Evolutionary conservation across 345 rosid genomes (phyloP).

Genomic region (Bretschneidera sinensis): DNA sequence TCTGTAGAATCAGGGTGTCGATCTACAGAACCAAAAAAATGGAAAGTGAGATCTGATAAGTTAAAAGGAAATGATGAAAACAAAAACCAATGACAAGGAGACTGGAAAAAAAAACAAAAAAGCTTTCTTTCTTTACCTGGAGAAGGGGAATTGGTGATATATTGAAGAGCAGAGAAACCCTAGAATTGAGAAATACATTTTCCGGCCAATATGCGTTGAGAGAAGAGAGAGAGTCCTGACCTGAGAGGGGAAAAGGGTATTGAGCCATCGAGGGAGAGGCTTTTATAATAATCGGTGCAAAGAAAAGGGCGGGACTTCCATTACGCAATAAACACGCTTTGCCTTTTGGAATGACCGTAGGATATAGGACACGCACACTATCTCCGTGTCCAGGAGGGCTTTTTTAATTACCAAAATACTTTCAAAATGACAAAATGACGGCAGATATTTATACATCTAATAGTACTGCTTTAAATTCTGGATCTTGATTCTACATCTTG

Average conservation of each 20-base stretch:
- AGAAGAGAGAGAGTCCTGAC: neutral
- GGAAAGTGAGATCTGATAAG: neutral
- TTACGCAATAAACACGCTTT: conserved; percentile 6
- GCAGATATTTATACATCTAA: no score
- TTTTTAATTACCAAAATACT: neutral
- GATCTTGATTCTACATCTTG: no score
- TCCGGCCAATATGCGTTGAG: neutral
- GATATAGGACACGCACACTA: no score
- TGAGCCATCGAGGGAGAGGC: neutral
- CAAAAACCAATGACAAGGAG: no score
- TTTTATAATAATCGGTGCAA: neutral
- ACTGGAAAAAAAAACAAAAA: neutral
- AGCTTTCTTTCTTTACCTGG: neutral
- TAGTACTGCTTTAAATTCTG: no score
- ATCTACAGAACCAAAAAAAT: no score
- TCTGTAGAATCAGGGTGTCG: neutral
- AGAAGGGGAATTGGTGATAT: neutral
- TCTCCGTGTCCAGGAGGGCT: neutral
- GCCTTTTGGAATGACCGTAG: neutral
- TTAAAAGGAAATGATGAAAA: no score
- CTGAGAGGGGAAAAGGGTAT: no score
- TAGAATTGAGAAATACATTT: neutral
- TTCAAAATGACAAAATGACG: no score
- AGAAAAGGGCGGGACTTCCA: conserved; percentile 7
- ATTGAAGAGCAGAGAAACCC: neutral